These are phyloP conservation scores for sunflower (Helianthus annuus) DNA, from an alignment of 129 eudicot species.

Conservation along the genomic window HanXRQr2.0-SUNRISE NC_035434.2:37673141-37673640, in stretches of 20 bases:
- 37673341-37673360: too few species aligned
- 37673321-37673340: too few species aligned
- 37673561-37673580: too few species aligned
- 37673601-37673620: too few species aligned
- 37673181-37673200: slow-evolving; percentile 38
- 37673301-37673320: too few species aligned
- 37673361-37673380: too few species aligned
- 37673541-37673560: too few species aligned
- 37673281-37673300: slow-evolving; percentile 23
- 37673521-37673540: too few species aligned
- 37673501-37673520: neutral
- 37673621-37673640: neutral
- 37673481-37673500: slow-evolving; percentile 17
- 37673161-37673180: slow-evolving; percentile 30
- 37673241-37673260: slow-evolving; percentile 30
- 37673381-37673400: too few species aligned
- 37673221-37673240: slow-evolving; percentile 26
- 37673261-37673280: slow-evolving; percentile 33
- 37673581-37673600: too few species aligned
- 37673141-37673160: slow-evolving; percentile 35
- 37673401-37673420: neutral
- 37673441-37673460: slow-evolving; percentile 2
- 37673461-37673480: neutral
- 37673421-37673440: slow-evolving; percentile 5
- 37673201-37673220: slow-evolving; percentile 23